phyloP scores from a whole-genome alignment of 2,329 filamentous ascomycete species.

The Exophiala mesophila region DNA sequence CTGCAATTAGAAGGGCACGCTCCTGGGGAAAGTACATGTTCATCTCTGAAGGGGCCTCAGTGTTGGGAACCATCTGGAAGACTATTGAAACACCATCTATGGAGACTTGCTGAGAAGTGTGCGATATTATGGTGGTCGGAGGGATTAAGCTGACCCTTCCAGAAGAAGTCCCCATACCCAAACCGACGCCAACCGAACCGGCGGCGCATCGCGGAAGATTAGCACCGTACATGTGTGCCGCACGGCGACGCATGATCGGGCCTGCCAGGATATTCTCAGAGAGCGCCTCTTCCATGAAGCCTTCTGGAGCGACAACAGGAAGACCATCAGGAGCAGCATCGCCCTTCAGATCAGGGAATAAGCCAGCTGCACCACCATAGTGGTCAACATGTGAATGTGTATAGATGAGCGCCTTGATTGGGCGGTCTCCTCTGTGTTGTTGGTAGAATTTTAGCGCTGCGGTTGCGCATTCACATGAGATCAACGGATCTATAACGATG shows the following conservation, averaged over 20 bases:
- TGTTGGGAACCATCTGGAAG: constrained; percentile 40
- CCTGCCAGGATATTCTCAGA: constrained; percentile 40
- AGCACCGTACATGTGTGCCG: constrained; percentile 39
- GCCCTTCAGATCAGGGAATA: constrained; percentile 9
- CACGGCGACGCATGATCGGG: constrained; percentile 36
- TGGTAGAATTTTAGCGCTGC: constrained; percentile 35
- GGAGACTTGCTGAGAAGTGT: constrained; percentile 30
- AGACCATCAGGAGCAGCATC: constrained; percentile 21
- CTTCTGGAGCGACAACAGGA: constrained; percentile 32
- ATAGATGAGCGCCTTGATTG: constrained; percentile 37
- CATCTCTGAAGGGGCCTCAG: constrained; percentile 42
- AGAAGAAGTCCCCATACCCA: constrained; percentile 31
- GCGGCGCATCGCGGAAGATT: constrained; percentile 27
- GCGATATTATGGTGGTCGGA: constrained; percentile 32
- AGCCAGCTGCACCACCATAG: constrained; percentile 30
- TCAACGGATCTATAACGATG: constrained; percentile 39
- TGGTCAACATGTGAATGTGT: constrained; percentile 41
- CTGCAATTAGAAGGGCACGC: constrained; percentile 36
- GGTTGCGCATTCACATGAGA: constrained; percentile 34
- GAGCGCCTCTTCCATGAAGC: constrained; percentile 37
- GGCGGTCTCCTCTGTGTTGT: constrained; percentile 8
- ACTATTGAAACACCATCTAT: constrained; percentile 37
- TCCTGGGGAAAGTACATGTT: constrained; percentile 39
- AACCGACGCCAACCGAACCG: constrained; percentile 34
- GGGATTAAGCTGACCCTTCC: constrained; percentile 34